Percentiles rank a stretch among this genome's conserved stretches.
Evolutionary conservation across 345 rosid genomes (phyloP).

Genomic region (Eucalyptus viminalis): DNA sequence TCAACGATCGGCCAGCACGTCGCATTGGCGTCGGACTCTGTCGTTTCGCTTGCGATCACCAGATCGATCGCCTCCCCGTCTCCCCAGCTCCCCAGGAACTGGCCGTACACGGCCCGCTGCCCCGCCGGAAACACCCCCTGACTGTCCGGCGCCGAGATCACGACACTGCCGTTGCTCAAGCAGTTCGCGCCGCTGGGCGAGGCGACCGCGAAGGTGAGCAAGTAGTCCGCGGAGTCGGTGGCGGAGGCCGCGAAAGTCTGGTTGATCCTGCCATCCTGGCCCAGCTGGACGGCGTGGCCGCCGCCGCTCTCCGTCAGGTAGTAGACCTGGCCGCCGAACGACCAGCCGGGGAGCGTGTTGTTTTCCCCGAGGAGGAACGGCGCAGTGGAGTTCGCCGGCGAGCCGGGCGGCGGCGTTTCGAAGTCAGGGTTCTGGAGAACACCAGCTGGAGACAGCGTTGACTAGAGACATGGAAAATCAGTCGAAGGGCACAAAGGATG

Average conservation of each 20-base stretch:
- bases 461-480: neutral
- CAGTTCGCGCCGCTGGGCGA: constrained; percentile 28
- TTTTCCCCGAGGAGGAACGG: constrained; percentile 15
- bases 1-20: constrained; percentile 53
- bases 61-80: constrained; percentile 23
- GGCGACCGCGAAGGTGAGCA: constrained; percentile 29
- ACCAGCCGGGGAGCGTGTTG: constrained; percentile 46
- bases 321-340: constrained; percentile 28
- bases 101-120: constrained; percentile 32
- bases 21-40: constrained; percentile 23
- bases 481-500: neutral
- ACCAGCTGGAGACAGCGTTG: constrained; percentile 2
- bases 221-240: constrained; percentile 13
- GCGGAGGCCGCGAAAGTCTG: constrained; percentile 33
- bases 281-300: constrained; percentile 38
- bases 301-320: constrained; percentile 17
- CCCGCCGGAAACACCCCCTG: constrained; percentile 11
- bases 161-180: constrained; percentile 6
- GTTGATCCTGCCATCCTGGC: constrained; percentile 42
- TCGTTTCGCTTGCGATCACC: constrained; percentile 19
- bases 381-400: neutral
- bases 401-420: constrained; percentile 30
- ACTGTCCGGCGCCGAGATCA: constrained; percentile 30
- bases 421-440: constrained; percentile 45
- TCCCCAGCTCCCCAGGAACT: constrained; percentile 33